Evolutionary conservation across 2,329 filamentous ascomycete genomes (phyloP).

Genomic region (Neonectria hederae): DNA sequence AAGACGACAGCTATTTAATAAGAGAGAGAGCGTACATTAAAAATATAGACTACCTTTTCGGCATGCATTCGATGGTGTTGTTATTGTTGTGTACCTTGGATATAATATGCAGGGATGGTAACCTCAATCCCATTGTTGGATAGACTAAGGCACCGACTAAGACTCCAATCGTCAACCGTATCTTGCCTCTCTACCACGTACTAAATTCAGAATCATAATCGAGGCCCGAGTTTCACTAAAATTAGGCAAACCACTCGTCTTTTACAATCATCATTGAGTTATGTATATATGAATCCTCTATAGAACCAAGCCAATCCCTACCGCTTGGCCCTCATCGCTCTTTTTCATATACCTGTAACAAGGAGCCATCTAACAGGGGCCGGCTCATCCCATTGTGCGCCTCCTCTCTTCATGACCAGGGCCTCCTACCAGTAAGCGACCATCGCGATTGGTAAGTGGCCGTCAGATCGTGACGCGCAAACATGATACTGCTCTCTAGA

Average conservation of each 20-base stretch:
- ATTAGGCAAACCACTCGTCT: neutral
- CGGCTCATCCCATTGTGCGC: conserved; percentile 23
- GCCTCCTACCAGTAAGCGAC: neutral
- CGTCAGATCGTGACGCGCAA: conserved; percentile 5
- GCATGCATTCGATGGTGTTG: too few relatives aligned
- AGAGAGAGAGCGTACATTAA: neutral
- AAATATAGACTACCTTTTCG: neutral
- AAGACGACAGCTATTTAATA: neutral
- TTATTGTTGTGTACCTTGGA: too few relatives aligned
- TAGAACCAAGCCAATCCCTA: conserved; percentile 30
- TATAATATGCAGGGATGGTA: too few relatives aligned
- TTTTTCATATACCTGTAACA: conserved; percentile 29
- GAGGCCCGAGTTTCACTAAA: neutral
- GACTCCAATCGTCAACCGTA: neutral
- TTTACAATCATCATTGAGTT: conserved; percentile 30
- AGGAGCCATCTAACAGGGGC: conserved; percentile 35
- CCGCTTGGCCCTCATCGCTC: conserved; percentile 28
- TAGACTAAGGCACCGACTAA: neutral
- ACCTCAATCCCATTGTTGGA: neutral
- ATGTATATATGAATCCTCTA: conserved; percentile 39
- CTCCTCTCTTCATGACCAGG: conserved; percentile 20
- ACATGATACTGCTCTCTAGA: conserved; percentile 13
- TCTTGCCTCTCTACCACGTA: neutral
- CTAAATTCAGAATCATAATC: too few relatives aligned
- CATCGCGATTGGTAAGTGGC: neutral